Conservation (phyloP, 352 stramenopile species). For the Elongisporangium senticosum region DNA sequence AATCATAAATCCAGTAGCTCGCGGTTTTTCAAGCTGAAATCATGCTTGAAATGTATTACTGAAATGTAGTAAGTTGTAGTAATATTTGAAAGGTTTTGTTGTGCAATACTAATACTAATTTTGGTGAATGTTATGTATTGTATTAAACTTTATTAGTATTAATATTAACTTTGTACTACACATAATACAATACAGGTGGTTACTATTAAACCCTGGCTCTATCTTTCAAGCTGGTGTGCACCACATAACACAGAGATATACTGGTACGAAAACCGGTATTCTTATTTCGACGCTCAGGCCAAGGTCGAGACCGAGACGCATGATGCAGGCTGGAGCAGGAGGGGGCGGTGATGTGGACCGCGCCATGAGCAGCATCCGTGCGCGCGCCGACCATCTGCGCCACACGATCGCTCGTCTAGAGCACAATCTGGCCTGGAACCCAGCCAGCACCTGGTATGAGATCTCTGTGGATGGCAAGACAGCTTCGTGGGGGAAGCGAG, state of each 20-base stretch:
- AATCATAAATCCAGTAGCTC: no score
- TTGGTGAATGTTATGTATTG: no score
- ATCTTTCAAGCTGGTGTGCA: background rate
- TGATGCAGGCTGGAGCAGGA: slow-evolving; percentile 27
- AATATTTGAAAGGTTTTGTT: no score
- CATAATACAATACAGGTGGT: no score
- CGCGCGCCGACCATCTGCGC: slow-evolving; percentile 71
- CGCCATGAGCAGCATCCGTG: slow-evolving; percentile 72
- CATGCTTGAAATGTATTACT: no score
- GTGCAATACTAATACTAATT: no score
- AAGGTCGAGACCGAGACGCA: background rate
- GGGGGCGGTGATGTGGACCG: slow-evolving; percentile 65
- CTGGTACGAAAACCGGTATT: background rate
- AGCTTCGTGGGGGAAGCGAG: background rate
- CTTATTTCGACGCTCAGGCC: background rate
- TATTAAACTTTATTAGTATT: no score
- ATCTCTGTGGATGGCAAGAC: background rate
- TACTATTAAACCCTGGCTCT: no score
- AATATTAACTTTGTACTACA: no score
- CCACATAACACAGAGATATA: background rate
- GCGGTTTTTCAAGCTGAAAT: no score
- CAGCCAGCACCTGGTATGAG: slow-evolving; percentile 65
- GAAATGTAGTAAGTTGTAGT: no score
- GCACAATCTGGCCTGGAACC: slow-evolving; percentile 76
- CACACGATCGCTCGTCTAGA: slow-evolving; percentile 73